Base-by-base conservation (phyloP, 805 yeast genomes). In the Candida vartiovaarae region DNA sequence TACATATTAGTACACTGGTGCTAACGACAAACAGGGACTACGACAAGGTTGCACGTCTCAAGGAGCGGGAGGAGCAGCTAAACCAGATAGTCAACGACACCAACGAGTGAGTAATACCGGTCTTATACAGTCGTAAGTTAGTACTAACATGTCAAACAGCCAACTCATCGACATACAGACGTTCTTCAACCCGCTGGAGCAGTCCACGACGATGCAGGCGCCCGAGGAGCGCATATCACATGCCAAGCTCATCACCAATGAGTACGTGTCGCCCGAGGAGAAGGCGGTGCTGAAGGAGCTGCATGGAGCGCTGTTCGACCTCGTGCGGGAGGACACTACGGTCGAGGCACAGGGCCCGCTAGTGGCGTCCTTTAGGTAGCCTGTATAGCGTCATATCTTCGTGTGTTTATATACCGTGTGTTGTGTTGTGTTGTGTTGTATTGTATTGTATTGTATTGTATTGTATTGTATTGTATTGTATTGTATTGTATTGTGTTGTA, bases 11-110 rank as follows among this genome's bases (percentile, higher is more conserved):
- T 15, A 15, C 20, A 15, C 20, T 15, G 20, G 20, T 15, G 20
- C 20, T 15, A 15, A 15, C 20, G 20, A 15, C 20, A 10, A 26
- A 8, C 37, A 47, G 47, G n/a, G 49, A 51, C 39, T 53, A 53
- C 28, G 60, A 56, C 37, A 57, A 50, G 36, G 52, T 49, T 5
- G 52, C 56, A 1, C 31, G 41, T 5, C 32, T 56, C 23, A 44
- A 51, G 36, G 46, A 64, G 42, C 59, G 79, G 48, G 76, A 74
- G 47, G 70, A 66, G 38, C 77, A 74, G 48, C 58, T 74, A 36
- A 68, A 68, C 43, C 55, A 57, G 26, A 72, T 74, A 11, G 79
- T 74, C 38, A 68, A 68, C 48, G 76, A 72, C 29, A 57, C 63
- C 4, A 58, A 53, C 34, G 62, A 59, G 51, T 48, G 25, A 45